Evolutionary conservation across 176 grass and related monocot species (phyloP), one percentile per base, ranked within the genome.

Genomic region (Cymbopogon citratus): DNA sequence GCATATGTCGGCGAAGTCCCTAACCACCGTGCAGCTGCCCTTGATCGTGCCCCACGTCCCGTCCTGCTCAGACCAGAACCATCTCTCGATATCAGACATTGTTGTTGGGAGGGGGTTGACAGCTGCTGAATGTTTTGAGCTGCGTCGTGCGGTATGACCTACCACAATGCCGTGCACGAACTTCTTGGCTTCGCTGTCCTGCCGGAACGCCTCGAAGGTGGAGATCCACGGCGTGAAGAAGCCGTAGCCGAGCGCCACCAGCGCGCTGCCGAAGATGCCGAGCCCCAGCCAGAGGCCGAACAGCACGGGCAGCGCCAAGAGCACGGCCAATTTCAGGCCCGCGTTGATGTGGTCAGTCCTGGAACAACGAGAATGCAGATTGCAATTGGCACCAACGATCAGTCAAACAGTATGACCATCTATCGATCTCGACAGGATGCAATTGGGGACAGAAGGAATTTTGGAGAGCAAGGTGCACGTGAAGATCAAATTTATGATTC

Each of bases 1-100:
- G 45, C 94, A 97, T 34, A 94, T 52, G 76, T 97, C 94, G 2
- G 86, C 92, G 39, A 97, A 97, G 80, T 97, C 94, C 76, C 94
- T 92, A 5, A 92, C 94, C 60, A 97, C 94, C 33, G 94, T 97
- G 68, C 92, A 97, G 72, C 94, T 97, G 35, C 94, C 94, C 82
- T 89, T 94, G 45, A 97, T 97, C 41, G 94, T 94, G 33, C 90
- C 90, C 94, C 94, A 94, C 83, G 94, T 97, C 74, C 94, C 94
- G 72, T 97, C 94, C 94, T 97, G 81, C 39, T 38, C 48, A 66
- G 71, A 79, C 21, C 45, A 65, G 60, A 69, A 81, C 49, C 61
- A 51, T 89, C 33, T 81, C 38, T 33, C 31, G 38, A 40, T 40
- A 40, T 40, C 40, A 60, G 56, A 60, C n/a, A 63, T 34, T 24